Evolutionary conservation across 768 basidiomycete species (phyloP).

Genomic region (Ramaria rubella): DNA sequence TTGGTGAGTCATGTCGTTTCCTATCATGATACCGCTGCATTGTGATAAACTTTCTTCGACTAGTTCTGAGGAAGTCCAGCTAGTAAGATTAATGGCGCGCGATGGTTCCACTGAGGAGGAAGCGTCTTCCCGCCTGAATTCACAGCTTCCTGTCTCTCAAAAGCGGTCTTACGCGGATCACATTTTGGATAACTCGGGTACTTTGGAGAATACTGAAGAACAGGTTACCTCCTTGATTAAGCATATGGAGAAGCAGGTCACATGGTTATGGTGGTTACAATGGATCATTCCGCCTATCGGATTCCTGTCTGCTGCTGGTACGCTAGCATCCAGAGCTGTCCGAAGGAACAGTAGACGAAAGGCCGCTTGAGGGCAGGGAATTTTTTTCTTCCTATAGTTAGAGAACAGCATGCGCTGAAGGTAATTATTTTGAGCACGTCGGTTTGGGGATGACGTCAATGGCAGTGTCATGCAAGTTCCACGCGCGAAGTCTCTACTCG

Average conservation of each 20-base stretch:
- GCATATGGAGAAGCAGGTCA: constrained; percentile 29
- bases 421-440: no score
- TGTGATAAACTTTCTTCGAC: background rate
- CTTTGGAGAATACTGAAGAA: constrained; percentile 54
- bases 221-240: constrained; percentile 43
- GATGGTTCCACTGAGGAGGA: constrained; percentile 60
- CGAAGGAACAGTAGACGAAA: background rate
- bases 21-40: background rate
- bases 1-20: constrained; percentile 49
- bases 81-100: constrained; percentile 73
- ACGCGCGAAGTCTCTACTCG: no score
- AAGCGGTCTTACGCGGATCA: constrained; percentile 83
- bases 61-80: constrained; percentile 79
- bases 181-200: constrained; percentile 86
- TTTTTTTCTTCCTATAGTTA: no score
- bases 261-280: constrained; percentile 37
- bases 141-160: constrained; percentile 72
- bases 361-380: no score
- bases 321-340: background rate
- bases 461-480: no score
- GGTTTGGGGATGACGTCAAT: no score
- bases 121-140: constrained; percentile 65
- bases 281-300: constrained; percentile 43
- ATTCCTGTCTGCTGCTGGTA: constrained; percentile 17
- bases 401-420: no score